Conservation (phyloP, 2,329 filamentous ascomycete genomes). For the Colletotrichum sp. region DNA sequence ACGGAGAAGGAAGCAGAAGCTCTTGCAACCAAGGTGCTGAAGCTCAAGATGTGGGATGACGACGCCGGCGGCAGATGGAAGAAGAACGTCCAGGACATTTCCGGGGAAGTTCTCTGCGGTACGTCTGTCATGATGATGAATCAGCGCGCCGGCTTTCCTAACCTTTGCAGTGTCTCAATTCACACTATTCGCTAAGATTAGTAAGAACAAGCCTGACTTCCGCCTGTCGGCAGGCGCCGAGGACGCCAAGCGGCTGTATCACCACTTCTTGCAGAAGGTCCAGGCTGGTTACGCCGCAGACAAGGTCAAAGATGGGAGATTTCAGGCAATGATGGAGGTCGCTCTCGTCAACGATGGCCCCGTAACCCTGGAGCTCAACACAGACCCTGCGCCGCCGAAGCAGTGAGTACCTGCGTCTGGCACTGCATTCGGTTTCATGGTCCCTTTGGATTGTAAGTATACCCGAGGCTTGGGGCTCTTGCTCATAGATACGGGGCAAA, state of each 20-base stretch:
- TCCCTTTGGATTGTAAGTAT: background rate
- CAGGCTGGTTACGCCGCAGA: constrained; percentile 73
- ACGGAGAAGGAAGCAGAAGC: constrained; percentile 86
- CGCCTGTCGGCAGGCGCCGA: constrained; percentile 83
- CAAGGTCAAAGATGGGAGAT: constrained; percentile 91
- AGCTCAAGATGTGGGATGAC: constrained; percentile 91
- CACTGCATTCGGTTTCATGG: background rate
- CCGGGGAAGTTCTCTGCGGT: constrained; percentile 95
- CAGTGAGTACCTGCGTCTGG: background rate
- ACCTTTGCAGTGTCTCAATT: constrained; percentile 84
- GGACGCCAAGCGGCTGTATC: constrained; percentile 81
- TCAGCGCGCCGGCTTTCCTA: background rate
- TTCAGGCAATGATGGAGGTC: constrained; percentile 99
- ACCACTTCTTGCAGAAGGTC: constrained; percentile 81
- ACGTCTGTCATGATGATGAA: constrained; percentile 33
- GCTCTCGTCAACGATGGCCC: constrained; percentile 86
- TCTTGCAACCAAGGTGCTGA: constrained; percentile 85
- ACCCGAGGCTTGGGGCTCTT: background rate
- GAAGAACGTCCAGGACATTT: constrained; percentile 83
- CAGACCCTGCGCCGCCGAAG: background rate
- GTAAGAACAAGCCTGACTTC: constrained; percentile 95
- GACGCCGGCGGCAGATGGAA: constrained; percentile 84
- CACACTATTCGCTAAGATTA: constrained; percentile 89
- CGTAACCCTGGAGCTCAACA: constrained; percentile 2
- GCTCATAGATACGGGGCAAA: background rate